Evolutionary conservation across 306 rosid genomes (phyloP).

Genomic region (Hippophae tibetana): DNA sequence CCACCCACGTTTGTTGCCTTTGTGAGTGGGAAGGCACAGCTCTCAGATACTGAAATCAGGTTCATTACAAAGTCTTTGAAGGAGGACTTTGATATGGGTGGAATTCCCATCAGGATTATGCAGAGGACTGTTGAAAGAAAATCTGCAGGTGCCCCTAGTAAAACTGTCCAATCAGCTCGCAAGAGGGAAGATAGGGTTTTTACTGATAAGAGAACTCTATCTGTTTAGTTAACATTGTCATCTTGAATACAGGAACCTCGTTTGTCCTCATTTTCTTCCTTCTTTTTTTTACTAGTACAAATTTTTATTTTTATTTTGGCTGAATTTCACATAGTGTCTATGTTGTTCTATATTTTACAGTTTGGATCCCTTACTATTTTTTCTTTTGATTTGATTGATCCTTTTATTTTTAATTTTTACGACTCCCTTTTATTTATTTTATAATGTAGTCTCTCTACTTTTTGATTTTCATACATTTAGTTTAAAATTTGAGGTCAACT

Average conservation of each 20-base stretch:
- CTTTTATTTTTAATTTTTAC: too few species aligned
- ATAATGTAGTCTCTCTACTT: too few species aligned
- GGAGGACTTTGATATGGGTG: conserved; percentile 93
- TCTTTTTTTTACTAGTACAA: too few species aligned
- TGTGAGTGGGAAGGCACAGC: conserved; percentile 62
- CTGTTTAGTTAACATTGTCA: neutral
- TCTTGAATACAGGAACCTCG: neutral
- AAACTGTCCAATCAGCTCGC: conserved; percentile 25
- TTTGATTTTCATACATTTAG: too few species aligned
- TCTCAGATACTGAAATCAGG: conserved; percentile 62
- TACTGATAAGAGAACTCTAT: conserved; percentile 58
- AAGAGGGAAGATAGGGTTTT: conserved; percentile 30
- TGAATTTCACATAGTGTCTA: too few species aligned
- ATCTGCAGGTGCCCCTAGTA: conserved; percentile 23
- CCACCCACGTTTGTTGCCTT: conserved; percentile 93
- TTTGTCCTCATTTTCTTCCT: too few species aligned
- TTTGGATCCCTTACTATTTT: too few species aligned
- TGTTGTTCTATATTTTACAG: too few species aligned
- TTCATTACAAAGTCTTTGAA: conserved; percentile 81
- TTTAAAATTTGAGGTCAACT: too few species aligned
- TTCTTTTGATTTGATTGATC: too few species aligned
- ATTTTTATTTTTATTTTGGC: too few species aligned
- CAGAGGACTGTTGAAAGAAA: conserved; percentile 51
- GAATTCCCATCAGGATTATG: conserved; percentile 84
- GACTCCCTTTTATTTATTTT: too few species aligned